Evolutionary conservation across 352 stramenopile species (phyloP), one percentile per base, ranked within the genome.

Genomic region (Globisporangium barbulae): DNA sequence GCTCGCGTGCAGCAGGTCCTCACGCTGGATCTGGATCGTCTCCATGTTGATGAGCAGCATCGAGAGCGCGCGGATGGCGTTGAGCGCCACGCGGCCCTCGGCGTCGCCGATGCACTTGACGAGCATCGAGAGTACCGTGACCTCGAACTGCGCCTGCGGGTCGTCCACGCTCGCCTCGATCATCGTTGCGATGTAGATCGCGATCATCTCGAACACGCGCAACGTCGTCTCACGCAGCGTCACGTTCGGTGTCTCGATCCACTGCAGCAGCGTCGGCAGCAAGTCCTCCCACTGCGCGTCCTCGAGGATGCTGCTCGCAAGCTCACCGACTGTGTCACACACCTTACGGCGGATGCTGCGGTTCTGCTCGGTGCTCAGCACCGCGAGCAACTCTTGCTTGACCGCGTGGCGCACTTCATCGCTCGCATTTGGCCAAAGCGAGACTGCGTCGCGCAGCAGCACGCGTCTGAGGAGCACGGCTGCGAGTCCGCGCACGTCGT

Each of bases 1-100:
- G 0, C 75, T 75, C 28, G 70, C 75, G 6, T 57, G 63, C 64
- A 93, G 64, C 53, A 91, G 56, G 31, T 90, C 76, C 2, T 81
- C 79, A 13, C 74, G 74, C 13, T 80, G 67, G 31, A 91, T 59
- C 21, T 86, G 64, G 58, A 89, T 65, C 13, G 79, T 61, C 33
- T 94, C 83, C 66, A 94, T 69, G 50, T 89, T 86, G 48, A 94
- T 72, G 31, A 93, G 69, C 59, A 94, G 52, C 85, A 93, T 94
- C 35, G 73, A 61, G 10, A 93, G 64, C 30, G 85, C 85, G 30
- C 85, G 81, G 53, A 91, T 67, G 10, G 80, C 75, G 53, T 94
- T 90, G 12, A 94, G 70, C 7, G 79, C 82, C 30, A 92, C 83
- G 39, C 83, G 80, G 17, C 85, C 82, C 28, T 91, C 70, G 9